phyloP scores from a whole-genome alignment of 1,284 basidiomycete species.

The Hortiboletus rubellus region DNA sequence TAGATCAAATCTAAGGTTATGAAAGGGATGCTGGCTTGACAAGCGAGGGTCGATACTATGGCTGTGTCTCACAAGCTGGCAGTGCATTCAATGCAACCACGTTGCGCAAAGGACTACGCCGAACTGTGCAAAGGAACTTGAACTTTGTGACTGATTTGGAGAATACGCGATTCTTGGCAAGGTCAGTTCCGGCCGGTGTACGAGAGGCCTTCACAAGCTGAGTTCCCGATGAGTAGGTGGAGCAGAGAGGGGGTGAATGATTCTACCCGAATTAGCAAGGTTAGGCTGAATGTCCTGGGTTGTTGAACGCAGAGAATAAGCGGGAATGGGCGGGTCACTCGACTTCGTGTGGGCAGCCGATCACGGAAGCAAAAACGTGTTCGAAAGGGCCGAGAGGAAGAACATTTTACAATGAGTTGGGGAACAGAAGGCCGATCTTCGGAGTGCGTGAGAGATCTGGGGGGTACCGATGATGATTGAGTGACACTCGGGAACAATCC shows the following conservation, averaged over 20 bases:
- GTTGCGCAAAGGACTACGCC: neutral
- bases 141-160: no score
- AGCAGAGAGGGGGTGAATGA: neutral
- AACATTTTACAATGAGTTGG: neutral
- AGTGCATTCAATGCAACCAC: no score
- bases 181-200: neutral
- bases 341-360: no score
- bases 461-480: neutral
- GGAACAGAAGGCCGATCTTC: slow-evolving; percentile 1
- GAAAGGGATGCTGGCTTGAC: neutral
- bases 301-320: neutral
- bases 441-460: neutral
- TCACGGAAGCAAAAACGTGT: neutral
- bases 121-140: neutral
- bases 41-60: neutral
- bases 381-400: slow-evolving; percentile 1
- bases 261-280: no score
- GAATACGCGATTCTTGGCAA: neutral
- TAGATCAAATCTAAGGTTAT: neutral
- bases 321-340: no score
- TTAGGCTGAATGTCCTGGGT: no score
- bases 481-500: neutral
- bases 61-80: no score
- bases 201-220: neutral
- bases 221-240: neutral